Evolutionary conservation across 352 stramenopile species (phyloP), one percentile per base, ranked within the genome.

Genomic region (Vaucheria bursata): DNA sequence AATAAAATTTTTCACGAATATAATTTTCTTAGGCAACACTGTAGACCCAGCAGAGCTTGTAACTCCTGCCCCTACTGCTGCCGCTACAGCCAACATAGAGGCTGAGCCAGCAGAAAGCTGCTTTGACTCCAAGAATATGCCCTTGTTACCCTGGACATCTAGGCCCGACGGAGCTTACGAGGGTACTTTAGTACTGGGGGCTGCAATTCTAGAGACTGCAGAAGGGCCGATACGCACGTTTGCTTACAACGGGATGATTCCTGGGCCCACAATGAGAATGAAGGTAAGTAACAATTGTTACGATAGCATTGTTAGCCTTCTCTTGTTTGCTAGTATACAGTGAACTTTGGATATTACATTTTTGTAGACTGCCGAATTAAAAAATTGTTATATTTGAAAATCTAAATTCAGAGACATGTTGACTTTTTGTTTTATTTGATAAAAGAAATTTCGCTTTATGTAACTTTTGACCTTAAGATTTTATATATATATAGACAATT

Each of bases 211-310:
- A 12, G 2, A 25, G 1, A 72, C 65, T 6, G 8, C 1, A 2
- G 3, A 38, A 2, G 65, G 12, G 6, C 25, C 3, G 29, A 72
- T 8, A 2, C 65, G 31, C 6, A 72, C 65, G 31, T 35, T 25
- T 40, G 65, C 31, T 29, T 72, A 35, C 29, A 72, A 72, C 32
- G 65, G 65, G 1, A 25, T 72, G 12, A 38, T 72, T 1, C 65
- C 65, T 1, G 65, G 65, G 1, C 65, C 65, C 3, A 34, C 40
- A 1, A 72, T 72, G 29, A 36, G 65, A 29, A 72, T 72, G 65
- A 32, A 72, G 65, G 65, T 72, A 69, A 6, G 59, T 69, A 12
- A 50, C 39, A 50, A 12, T 50, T 50, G 5, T 50, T 50, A 12
- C 5, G 5, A 12, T 5, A 50, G 12, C 39, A 12, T 50, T 50